These are phyloP conservation scores for Dictyostelium capitatum DNA, from an alignment of 78 protist genomes.

Conservation along the genomic window DNA sequence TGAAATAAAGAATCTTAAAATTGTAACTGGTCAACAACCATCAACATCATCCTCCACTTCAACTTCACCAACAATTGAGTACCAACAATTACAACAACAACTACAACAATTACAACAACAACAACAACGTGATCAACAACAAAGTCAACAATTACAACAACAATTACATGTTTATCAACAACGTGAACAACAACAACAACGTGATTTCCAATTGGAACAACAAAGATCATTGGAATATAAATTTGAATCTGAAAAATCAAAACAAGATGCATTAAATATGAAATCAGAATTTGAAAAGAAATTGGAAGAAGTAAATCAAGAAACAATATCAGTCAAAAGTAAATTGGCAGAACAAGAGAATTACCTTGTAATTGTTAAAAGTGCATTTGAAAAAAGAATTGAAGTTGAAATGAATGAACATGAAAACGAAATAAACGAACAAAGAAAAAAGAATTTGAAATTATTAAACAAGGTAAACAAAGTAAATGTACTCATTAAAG, in stretches of 20 bases:
- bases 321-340: neutral
- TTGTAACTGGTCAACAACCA: neutral
- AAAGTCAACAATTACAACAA: neutral
- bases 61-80: neutral
- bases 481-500: neutral
- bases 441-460: neutral
- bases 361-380: neutral
- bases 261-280: neutral
- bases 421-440: neutral
- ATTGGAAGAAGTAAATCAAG: neutral
- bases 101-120: neutral
- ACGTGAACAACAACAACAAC: neutral
- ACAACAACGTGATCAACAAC: neutral
- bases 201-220: neutral
- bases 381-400: constrained; percentile 9
- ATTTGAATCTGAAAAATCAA: neutral
- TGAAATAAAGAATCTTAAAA: neutral
- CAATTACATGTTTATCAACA: neutral
- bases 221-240: neutral
- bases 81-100: constrained; percentile 15
- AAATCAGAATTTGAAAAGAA: neutral
- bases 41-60: neutral
- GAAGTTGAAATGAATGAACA: constrained; percentile 9
- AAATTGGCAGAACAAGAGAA: neutral
- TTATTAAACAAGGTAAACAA: neutral